Evolutionary conservation across 2,329 filamentous ascomycete species (phyloP), one percentile per base, ranked within the genome.

Genomic region (Bipolaris victoriae): DNA sequence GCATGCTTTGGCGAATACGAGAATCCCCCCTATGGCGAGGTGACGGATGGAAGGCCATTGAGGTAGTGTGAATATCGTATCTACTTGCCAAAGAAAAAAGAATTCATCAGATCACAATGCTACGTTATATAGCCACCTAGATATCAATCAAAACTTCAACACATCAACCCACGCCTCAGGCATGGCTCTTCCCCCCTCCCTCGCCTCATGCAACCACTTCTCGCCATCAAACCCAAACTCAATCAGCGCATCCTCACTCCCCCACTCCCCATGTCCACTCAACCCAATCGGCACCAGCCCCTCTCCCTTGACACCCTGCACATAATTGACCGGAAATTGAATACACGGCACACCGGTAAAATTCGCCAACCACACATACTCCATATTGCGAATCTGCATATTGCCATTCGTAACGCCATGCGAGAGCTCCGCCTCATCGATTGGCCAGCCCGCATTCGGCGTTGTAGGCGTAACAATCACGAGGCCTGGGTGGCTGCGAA

Each of bases 321-420:
- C 83, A 76, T 92, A 96, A 0, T 91, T 92, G 10, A 90, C 87
- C 0, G 93, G 92, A 35, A 86, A 87, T 44, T 82, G 87, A 11
- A 96, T 84, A 1, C 90, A 87, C 0, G 93, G 93, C 47, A 88
- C 88, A 0, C 93, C 93, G 0, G 83, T 86, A 66, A 92, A 88
- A 76, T 97, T 97, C 6, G 92, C 90, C 35, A 96, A 77, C 84
- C 90, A 96, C 15, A 90, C 87, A 76, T 91, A 97, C 75, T 89
- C 86, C 91, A 97, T 96, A 70, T 86, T 90, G 24, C 84, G 81
- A n/a, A 96, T 79, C 15, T 86, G 88, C 59, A 79, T 81, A 72
- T 95, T 92, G 0, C 83, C 88, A 73, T 97, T 89, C 36, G 83
- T 88, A 64, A 91, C 80, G 2, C 93, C 93, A 45, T 81, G 77